Base-by-base conservation (phyloP, 441 rosid species). In the Bruguiera hainesii region DNA sequence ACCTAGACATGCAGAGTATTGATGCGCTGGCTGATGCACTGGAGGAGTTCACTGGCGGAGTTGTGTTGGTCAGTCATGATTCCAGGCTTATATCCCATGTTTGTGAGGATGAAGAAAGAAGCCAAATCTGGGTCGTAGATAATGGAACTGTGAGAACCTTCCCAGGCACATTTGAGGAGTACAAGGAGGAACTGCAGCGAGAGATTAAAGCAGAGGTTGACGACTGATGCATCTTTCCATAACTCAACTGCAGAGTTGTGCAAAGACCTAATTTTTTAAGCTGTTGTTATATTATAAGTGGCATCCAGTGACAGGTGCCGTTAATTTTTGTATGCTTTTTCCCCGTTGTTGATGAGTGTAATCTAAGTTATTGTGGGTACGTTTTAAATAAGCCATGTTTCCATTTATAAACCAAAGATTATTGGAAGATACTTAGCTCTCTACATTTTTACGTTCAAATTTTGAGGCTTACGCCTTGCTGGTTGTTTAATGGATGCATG, bases 41-140 rank as follows among this genome's bases (percentile, higher is more conserved):
- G n/a, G 93, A 89, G 7, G 95, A 92, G 79, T 92, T 90, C 65
- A 84, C 84, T 3, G 98, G 96, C 50, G 98, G 98, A 51, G 90
- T 91, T 28, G 93, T 91, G 29, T 78, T 91, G 21, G 98, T 91
- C 71, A 91, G 94, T 75, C 98, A 92, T 18, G 98, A 92, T 70
- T 92, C 94, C 4, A 81, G 98, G 76, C 89, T 92, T 29, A 92
- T 92, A 73, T 86, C 96, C 3, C 82, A 86, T 37, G 98, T 87
- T 4, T 90, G 96, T 59, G 93, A 82, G 18, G 89, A 86, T 10
- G 89, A 87, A 63, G 97, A 91, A 73, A 79, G 74, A 69, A 91
- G 97, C 66, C 70, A 88, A 66, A 88, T 90, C 56, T 92, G 98
- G 97, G 93, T 92, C 3, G 96, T 88, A 1, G 93, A 92, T 63